phyloP scores from a whole-genome alignment of 129 eudicot species.

The Ambrosia artemisiifolia region DNA sequence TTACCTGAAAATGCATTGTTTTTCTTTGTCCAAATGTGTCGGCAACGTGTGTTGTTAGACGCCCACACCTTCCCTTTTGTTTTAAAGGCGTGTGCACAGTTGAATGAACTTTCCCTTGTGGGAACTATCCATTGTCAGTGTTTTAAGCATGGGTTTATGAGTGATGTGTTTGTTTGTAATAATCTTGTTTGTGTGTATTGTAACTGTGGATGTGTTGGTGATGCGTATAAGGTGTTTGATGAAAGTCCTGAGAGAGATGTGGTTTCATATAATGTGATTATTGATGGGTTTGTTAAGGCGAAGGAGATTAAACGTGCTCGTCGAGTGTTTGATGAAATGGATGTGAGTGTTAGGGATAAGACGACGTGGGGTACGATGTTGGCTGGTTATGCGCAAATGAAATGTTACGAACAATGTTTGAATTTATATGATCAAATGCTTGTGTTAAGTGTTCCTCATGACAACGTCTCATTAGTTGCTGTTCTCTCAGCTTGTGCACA shows the following conservation, averaged over 20 bases:
- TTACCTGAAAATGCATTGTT: slow-evolving; percentile 42
- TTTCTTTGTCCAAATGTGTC: slow-evolving; percentile 49
- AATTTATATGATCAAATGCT: slow-evolving; percentile 56
- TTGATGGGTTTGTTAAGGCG: slow-evolving; percentile 63
- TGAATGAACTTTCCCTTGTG: slow-evolving; percentile 19
- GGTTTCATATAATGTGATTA: slow-evolving; percentile 55
- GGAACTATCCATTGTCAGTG: slow-evolving; percentile 39
- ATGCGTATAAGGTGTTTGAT: slow-evolving; percentile 54
- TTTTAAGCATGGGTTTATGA: slow-evolving; percentile 44
- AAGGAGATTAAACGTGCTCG: slow-evolving; percentile 44
- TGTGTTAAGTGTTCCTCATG: slow-evolving; percentile 28
- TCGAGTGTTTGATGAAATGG: slow-evolving; percentile 56
- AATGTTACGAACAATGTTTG: slow-evolving; percentile 39
- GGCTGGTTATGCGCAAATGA: slow-evolving; percentile 56
- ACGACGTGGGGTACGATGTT: slow-evolving; percentile 67
- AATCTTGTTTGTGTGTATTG: slow-evolving; percentile 41
- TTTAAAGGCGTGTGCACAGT: slow-evolving; percentile 46
- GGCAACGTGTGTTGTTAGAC: slow-evolving; percentile 37
- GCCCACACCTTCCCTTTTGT: slow-evolving; percentile 64
- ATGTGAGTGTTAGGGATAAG: slow-evolving; percentile 38
- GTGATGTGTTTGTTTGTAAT: slow-evolving; percentile 57
- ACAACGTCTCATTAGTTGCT: slow-evolving; percentile 54
- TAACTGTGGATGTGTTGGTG: slow-evolving; percentile 21
- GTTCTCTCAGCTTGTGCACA: slow-evolving; percentile 66
- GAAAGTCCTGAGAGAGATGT: slow-evolving; percentile 46